These are phyloP conservation scores for Plenodomus lindquistii DNA, from an alignment of 2,329 filamentous ascomycete genomes.

Conservation along the genomic window DNA sequence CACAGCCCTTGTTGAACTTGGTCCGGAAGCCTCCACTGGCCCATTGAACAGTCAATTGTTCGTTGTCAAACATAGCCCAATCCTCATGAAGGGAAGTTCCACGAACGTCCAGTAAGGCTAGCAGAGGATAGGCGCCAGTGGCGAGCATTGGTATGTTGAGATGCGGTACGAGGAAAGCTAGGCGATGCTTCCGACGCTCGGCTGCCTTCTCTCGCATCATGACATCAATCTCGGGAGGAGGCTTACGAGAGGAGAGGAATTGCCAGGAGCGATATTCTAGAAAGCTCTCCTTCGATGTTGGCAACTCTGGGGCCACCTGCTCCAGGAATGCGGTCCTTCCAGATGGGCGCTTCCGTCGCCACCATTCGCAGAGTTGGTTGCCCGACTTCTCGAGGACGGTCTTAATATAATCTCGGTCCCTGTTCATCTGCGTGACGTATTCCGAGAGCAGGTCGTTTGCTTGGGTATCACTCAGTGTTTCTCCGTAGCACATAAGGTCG, in stretches of 20 bases:
- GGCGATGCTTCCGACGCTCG: neutral
- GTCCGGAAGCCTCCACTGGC: neutral
- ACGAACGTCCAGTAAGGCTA: neutral
- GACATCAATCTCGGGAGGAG: too few species aligned
- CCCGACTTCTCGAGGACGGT: neutral
- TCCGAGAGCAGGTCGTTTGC: neutral
- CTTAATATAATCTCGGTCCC: neutral
- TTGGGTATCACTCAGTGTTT: neutral
- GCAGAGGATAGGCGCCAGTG: neutral
- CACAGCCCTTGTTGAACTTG: conserved; percentile 24
- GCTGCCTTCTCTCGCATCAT: too few species aligned
- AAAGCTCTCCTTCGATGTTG: neutral
- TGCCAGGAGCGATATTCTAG: too few species aligned
- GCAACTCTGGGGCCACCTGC: neutral
- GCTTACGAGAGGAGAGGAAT: too few species aligned
- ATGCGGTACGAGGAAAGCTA: neutral
- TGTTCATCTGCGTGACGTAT: neutral
- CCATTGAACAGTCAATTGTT: neutral
- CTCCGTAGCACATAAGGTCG: neutral
- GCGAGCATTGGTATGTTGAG: neutral
- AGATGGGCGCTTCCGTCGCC: neutral
- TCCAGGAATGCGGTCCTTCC: neutral
- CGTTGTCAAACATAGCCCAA: neutral
- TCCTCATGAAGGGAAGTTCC: neutral
- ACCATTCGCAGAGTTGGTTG: neutral